Evolutionary conservation across 2,329 filamentous ascomycete genomes (phyloP).

Genomic region (Exutisphaerella laricina): DNA sequence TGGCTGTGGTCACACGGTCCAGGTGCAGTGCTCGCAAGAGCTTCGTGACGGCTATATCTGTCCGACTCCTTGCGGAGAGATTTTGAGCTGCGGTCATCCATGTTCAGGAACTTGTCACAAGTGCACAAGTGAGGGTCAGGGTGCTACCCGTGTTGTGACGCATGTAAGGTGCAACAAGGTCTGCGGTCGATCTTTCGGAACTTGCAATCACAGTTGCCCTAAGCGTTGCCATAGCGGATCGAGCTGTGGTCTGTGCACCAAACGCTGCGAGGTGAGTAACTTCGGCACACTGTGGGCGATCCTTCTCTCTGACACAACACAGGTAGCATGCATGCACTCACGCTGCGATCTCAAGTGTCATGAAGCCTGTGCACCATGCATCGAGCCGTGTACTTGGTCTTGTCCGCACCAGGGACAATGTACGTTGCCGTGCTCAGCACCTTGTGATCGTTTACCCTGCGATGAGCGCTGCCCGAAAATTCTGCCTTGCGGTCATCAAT

Average conservation of each 20-base stretch:
- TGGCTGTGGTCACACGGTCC: conserved; percentile 51
- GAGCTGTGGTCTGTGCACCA: conserved; percentile 45
- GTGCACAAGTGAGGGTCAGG: conserved; percentile 43
- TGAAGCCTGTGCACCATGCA: conserved; percentile 59
- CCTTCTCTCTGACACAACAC: no score
- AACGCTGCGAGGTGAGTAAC: conserved; percentile 46
- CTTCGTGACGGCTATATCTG: conserved; percentile 44
- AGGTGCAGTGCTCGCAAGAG: conserved; percentile 42
- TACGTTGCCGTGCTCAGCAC: conserved; percentile 57
- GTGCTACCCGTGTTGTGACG: conserved; percentile 27
- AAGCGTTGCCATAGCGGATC: conserved; percentile 48
- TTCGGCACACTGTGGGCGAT: background rate
- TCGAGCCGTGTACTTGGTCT: conserved; percentile 49
- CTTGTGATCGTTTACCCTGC: conserved; percentile 64
- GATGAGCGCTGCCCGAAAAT: conserved; percentile 51
- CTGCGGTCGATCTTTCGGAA: conserved; percentile 49
- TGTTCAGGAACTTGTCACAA: conserved; percentile 48
- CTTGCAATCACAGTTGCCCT: conserved; percentile 54
- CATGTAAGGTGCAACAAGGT: conserved; percentile 47
- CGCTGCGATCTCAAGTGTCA: conserved; percentile 51
- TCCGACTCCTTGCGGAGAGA: conserved; percentile 44
- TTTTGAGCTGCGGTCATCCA: conserved; percentile 53
- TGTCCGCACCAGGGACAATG: conserved; percentile 52
- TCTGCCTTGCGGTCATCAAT: conserved; percentile 58
- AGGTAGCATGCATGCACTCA: conserved; percentile 54